Base-by-base conservation (phyloP, 164 flowering plant species). In the Nymphaea thermarum region DNA sequence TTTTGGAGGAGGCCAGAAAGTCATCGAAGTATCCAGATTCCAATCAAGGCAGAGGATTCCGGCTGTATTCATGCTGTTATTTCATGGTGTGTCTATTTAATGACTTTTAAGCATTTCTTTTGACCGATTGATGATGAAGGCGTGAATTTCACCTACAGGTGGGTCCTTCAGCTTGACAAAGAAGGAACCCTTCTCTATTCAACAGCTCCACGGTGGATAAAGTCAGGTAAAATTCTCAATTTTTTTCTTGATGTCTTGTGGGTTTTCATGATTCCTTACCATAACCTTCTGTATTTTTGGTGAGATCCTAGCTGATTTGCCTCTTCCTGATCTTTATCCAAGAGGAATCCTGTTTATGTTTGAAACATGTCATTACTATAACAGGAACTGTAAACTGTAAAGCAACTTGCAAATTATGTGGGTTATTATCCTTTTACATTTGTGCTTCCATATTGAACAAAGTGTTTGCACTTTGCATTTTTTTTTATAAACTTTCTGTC, bases 1-100 rank as follows among this genome's bases (percentile, higher is more conserved):
- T 91, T 93, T 79, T 87, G 87, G 86, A 91, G 82, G 87, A 84
- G 98, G 78, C 98, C 98, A 76, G 88, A 89, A 63, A 91, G 88
- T 77, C 81, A 71, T 75, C 84, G 93, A 67, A 85, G 83, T 75
- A 74, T 76, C 66, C 80, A 82, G 65, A 11, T 91, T 47, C 75
- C 14, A 51, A 73, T 93, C 73, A 87, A 84, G 75, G 83, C 89
- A 65, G 79, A 80, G 70, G 57, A 63, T 65, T 76, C 76, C 77
- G 98, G 98, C 69, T 82, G 72, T 71, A 80, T 87, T 72, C 85
- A 91, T 79, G 98, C 95, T 67, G 68, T 93, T 36, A 69, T 93
- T 70, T 89, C 98, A 71, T 93, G 98, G 98, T 93, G 84, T 72
- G 61, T 45, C 44, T 66, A 16, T 73, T 66, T 65, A 7, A 69